phyloP scores from a whole-genome alignment of 2,329 filamentous ascomycete species.

The Hyphodiscus sp. region DNA sequence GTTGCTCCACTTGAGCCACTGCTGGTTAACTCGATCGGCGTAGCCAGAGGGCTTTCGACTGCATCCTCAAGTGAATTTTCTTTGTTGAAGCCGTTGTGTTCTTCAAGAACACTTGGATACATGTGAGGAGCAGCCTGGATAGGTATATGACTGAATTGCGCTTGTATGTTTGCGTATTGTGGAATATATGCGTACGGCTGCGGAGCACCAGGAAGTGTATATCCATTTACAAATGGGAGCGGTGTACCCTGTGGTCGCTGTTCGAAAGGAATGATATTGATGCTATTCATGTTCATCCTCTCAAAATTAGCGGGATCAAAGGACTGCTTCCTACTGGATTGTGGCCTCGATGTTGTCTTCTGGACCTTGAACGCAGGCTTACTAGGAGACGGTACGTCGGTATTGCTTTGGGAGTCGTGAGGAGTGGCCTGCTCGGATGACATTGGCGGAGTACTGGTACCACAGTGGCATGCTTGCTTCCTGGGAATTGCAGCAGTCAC shows the following conservation, averaged over 20 bases:
- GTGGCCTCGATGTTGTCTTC: slow-evolving; percentile 17
- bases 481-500: slow-evolving; percentile 60
- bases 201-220: slow-evolving; percentile 12
- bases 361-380: slow-evolving; percentile 26
- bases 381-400: slow-evolving; percentile 36
- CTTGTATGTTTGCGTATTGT: slow-evolving; percentile 21
- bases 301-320: slow-evolving; percentile 43
- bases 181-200: slow-evolving; percentile 19
- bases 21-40: slow-evolving; percentile 12
- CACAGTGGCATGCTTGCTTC: slow-evolving; percentile 50
- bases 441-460: slow-evolving; percentile 28
- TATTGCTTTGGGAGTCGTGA: slow-evolving; percentile 19
- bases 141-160: slow-evolving; percentile 15
- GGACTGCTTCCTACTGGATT: slow-evolving; percentile 37
- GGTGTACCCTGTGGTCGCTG: slow-evolving; percentile 22
- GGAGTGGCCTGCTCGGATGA: slow-evolving; percentile 8
- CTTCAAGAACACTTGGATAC: slow-evolving; percentile 1
- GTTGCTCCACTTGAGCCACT: slow-evolving; percentile 9
- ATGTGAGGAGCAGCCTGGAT: slow-evolving; percentile 17
- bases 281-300: slow-evolving; percentile 46
- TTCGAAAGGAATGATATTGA: slow-evolving; percentile 41
- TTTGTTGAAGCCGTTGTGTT: slow-evolving; percentile 16
- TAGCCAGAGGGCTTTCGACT: slow-evolving; percentile 20
- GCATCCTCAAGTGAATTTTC: slow-evolving; percentile 17
- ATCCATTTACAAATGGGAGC: slow-evolving; percentile 20